Percentiles rank a stretch among this genome's conserved stretches.
phyloP scores from a whole-genome alignment of 495 filamentous ascomycete genomes.

The Penicillium longicatenatum region DNA sequence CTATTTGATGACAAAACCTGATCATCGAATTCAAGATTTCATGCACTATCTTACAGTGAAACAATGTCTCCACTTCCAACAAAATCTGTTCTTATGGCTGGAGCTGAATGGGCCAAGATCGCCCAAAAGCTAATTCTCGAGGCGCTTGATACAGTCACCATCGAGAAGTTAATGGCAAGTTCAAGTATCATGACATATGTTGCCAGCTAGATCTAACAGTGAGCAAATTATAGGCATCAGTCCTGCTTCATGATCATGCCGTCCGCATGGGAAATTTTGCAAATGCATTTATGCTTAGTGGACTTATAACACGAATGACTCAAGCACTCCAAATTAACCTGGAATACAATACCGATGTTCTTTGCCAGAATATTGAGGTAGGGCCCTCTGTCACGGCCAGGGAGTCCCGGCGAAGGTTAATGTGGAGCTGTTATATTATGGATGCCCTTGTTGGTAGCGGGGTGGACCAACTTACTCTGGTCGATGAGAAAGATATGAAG shows the following conservation, averaged over 20 bases:
- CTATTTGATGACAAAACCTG: not conserved
- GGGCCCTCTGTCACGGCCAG: constrained; percentile 25
- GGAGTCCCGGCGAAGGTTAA: constrained; percentile 37
- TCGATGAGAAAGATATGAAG: constrained; percentile 38
- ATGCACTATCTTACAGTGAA: constrained; percentile 29
- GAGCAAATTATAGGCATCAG: constrained; percentile 21
- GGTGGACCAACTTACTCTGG: constrained; percentile 35
- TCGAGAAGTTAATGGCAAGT: constrained; percentile 37
- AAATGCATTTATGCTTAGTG: constrained; percentile 41
- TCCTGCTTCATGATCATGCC: constrained; percentile 36
- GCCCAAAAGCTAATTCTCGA: constrained; percentile 31
- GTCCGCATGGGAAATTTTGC: constrained; percentile 37
- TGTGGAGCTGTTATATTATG: constrained; percentile 44
- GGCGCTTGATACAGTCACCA: constrained; percentile 34
- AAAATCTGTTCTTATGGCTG: constrained; percentile 23
- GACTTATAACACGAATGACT: constrained; percentile 38
- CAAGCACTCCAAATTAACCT: constrained; percentile 41
- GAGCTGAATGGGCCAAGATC: constrained; percentile 33
- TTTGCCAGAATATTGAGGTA: constrained; percentile 26
- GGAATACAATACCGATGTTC: constrained; percentile 38
- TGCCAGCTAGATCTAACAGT: not conserved
- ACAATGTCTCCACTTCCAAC: constrained; percentile 13
- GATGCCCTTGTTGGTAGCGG: constrained; percentile 39
- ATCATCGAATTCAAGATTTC: constrained; percentile 17
- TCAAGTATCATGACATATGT: not conserved